Evolutionary conservation across 2,329 filamentous ascomycete genomes (phyloP).

Genomic region (Beauveria caledonica): DNA sequence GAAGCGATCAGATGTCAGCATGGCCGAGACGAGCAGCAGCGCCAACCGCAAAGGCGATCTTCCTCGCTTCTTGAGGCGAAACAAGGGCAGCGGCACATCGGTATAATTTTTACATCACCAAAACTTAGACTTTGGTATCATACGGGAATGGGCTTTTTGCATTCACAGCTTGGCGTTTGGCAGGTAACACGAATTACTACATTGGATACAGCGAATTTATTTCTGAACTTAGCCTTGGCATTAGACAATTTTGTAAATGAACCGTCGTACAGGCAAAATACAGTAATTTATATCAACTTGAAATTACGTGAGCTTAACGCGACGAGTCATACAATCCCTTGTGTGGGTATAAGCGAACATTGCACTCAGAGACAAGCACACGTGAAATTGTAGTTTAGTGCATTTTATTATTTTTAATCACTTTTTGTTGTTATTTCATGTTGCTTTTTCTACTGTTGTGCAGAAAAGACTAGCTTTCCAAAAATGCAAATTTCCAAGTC

Average conservation of each 20-base stretch:
- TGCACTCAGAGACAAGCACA: no score
- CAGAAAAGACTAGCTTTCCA: no score
- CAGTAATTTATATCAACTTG: no score
- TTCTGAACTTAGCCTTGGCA: neutral
- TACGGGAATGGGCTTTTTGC: neutral
- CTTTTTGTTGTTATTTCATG: no score
- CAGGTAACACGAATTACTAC: neutral
- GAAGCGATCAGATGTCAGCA: neutral
- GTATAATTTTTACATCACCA: neutral
- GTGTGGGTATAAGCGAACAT: no score
- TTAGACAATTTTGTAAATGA: neutral
- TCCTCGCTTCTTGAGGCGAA: neutral
- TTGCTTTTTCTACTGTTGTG: no score
- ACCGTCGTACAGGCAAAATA: neutral
- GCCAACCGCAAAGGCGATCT: neutral
- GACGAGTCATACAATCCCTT: no score
- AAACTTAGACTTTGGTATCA: neutral
- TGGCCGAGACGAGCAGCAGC: slow-evolving; percentile 2
- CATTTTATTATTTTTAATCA: no score
- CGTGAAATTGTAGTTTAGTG: no score
- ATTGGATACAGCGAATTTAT: slow-evolving; percentile 3
- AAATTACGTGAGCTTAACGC: no score
- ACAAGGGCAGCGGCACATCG: neutral
- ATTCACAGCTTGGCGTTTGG: slow-evolving; percentile 8
- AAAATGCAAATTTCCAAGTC: no score